These are phyloP conservation scores for Argentina anserina DNA, from an alignment of 306 rosid genomes.

Conservation along the genomic window DNA sequence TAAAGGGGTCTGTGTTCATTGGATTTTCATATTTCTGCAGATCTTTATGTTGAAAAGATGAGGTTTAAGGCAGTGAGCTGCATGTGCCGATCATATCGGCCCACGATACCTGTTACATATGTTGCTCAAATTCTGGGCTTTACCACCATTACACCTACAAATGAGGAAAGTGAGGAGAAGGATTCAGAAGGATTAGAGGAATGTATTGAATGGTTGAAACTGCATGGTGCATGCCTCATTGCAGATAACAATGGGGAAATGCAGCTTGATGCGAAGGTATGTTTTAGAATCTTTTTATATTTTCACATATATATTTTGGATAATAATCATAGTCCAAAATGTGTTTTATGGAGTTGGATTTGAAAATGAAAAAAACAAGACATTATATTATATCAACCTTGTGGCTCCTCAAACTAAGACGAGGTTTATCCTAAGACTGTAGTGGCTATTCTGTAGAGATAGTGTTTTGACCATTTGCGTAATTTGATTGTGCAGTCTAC, in stretches of 20 bases:
- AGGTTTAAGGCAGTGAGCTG: conserved; percentile 84
- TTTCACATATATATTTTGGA: neutral
- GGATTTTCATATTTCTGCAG: conserved; percentile 38
- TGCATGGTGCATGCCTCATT: conserved; percentile 69
- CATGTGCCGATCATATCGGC: conserved; percentile 97
- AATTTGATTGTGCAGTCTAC: conserved; percentile 59
- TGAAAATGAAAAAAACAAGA: neutral
- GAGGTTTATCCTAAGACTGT: neutral
- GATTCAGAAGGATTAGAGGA: conserved; percentile 68
- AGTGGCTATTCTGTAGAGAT: neutral
- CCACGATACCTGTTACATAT: conserved; percentile 72
- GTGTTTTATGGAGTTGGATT: neutral
- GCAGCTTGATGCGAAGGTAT: conserved; percentile 79
- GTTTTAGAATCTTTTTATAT: conserved; percentile 13
- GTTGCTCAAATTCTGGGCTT: conserved; percentile 85
- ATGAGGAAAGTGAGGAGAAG: conserved; percentile 48
- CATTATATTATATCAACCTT: neutral
- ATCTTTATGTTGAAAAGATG: conserved; percentile 90
- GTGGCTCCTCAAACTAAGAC: neutral
- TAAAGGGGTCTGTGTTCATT: conserved; percentile 5
- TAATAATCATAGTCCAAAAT: neutral
- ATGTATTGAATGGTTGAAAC: conserved; percentile 91
- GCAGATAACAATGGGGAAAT: conserved; percentile 64
- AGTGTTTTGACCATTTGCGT: conserved; percentile 4
- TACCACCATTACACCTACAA: conserved; percentile 26